Base-by-base conservation (phyloP, 2,329 filamentous ascomycete species). In the Fusarium burgessii region DNA sequence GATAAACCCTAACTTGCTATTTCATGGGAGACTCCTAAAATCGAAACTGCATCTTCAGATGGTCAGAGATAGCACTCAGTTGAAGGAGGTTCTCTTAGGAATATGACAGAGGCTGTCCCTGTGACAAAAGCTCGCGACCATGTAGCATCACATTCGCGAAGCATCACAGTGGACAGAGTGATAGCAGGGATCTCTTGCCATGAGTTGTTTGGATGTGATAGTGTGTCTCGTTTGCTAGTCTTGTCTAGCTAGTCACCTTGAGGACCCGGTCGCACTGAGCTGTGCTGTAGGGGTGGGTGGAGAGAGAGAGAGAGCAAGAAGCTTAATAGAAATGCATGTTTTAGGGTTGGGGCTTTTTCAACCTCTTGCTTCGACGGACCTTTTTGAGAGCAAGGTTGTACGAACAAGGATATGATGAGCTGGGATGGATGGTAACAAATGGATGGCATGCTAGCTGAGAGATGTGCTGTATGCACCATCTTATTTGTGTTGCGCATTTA, bases 261-360 rank as follows among this genome's bases (percentile, higher is more conserved):
- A 52, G 51, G 54, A 46, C 36, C 54, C 14, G 35, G 46, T 66
- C 60, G 38, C 41, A 61, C 46, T 52, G 27, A 50, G 57, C 51
- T 51, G 41, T 50, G 47, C 32, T 40, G 35, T 49, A 52, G 40
- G 40, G 50, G 64, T 62, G 62, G 51, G 58, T 51, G 47, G 33
- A 23, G 47, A 38, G 51, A 61, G 61, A 64, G 47, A 38, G 49
- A 61, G 61, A 64, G 59, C 36, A 69, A 71, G 67, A 73, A 73
- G 70, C 71, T 71, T 73, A 71, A 73, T 40, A 58, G 64, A 41
- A 52, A 73, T 73, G 70, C 66, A 73, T 68, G 70, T 57, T 68
- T 73, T 72, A 62, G 66, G 33, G 55, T 54, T 69, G 67, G 59
- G 70, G 51, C 51, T 49, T 73, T 73, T 62, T 62, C 33, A 33